These are phyloP conservation scores for Dillenia turbinata DNA, from an alignment of 164 flowering plant genomes.

Conservation along the genomic window DNA sequence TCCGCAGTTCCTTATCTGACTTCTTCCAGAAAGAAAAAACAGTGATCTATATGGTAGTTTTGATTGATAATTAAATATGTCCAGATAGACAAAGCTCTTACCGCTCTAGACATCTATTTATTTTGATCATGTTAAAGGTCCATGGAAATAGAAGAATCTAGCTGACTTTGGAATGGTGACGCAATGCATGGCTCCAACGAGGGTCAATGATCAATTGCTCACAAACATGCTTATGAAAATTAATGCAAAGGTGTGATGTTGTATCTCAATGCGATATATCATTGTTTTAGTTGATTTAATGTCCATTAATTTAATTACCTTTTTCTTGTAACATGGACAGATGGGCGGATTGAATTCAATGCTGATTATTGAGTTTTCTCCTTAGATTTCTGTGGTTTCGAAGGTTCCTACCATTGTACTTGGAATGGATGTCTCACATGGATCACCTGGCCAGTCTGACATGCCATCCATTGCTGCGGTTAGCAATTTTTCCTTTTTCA, in stretches of 20 bases:
- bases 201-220: slow-evolving; percentile 62
- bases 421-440: slow-evolving; percentile 99
- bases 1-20: slow-evolving; percentile 56
- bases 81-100: not conserved
- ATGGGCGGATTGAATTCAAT: slow-evolving; percentile 84
- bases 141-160: slow-evolving; percentile 67
- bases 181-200: slow-evolving; percentile 81
- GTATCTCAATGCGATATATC: too few relatives aligned
- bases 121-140: slow-evolving; percentile 24
- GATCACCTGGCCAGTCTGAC: slow-evolving; percentile 89
- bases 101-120: not conserved
- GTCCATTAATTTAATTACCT: not conserved
- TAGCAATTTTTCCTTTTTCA: slow-evolving; percentile 14
- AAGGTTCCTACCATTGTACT: slow-evolving; percentile 68
- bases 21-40: slow-evolving; percentile 58
- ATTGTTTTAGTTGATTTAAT: too few relatives aligned
- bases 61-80: not conserved
- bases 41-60: slow-evolving; percentile 58
- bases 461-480: slow-evolving; percentile 94
- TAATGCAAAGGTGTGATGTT: slow-evolving; percentile 35
- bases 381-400: slow-evolving; percentile 53
- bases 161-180: slow-evolving; percentile 78
- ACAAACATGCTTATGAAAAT: slow-evolving; percentile 71
- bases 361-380: slow-evolving; percentile 46
- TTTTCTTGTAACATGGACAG: slow-evolving; percentile 26